A percentile compares a stretch with the other conserved stretches of the same genome.
phyloP scores from a whole-genome alignment of 2,329 filamentous ascomycete species.

The Xylariales sp. region DNA sequence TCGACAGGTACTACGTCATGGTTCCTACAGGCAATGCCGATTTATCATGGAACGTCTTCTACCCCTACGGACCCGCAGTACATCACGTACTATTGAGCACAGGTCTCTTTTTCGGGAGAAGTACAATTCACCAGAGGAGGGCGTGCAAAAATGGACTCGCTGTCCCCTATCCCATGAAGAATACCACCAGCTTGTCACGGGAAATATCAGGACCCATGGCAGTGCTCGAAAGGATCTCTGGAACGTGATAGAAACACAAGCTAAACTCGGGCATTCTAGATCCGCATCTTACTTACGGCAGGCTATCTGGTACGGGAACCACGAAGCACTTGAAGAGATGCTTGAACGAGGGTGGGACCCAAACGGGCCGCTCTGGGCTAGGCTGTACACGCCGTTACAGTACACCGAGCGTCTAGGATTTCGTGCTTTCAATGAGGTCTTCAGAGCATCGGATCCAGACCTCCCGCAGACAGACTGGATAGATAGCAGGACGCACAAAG shows the following conservation, averaged over 20 bases:
- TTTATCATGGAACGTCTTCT: slow-evolving; percentile 12
- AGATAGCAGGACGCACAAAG: slow-evolving; percentile 14
- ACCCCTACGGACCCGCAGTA: slow-evolving; percentile 1
- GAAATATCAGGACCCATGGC: slow-evolving; percentile 1
- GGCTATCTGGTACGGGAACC: slow-evolving; percentile 1
- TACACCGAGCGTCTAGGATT: slow-evolving; percentile 2
- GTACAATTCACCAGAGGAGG: neutral
- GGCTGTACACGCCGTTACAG: slow-evolving; percentile 8
- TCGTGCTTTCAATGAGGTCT: neutral
- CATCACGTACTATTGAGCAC: neutral
- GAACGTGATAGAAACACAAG: slow-evolving; percentile 11
- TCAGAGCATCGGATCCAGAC: slow-evolving; percentile 14
- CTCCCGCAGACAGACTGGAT: slow-evolving; percentile 20
- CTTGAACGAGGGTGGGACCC: slow-evolving; percentile 17
- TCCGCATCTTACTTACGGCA: neutral
- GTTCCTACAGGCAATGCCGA: slow-evolving; percentile 9
- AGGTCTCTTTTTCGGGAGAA: no score
- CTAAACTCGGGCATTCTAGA: slow-evolving; percentile 3
- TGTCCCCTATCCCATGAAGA: slow-evolving; percentile 12
- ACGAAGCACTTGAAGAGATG: slow-evolving; percentile 11
- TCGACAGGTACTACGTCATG: neutral
- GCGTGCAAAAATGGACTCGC: slow-evolving; percentile 9
- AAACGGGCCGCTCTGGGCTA: slow-evolving; percentile 10
- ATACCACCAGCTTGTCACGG: slow-evolving; percentile 5
- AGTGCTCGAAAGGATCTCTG: slow-evolving; percentile 12